Percentiles rank a stretch among this genome's conserved stretches.
These are phyloP conservation scores for Glomus cerebriforme DNA, from an alignment of 192 early-diverging fungal genomes.

Conservation along the genomic window DNA sequence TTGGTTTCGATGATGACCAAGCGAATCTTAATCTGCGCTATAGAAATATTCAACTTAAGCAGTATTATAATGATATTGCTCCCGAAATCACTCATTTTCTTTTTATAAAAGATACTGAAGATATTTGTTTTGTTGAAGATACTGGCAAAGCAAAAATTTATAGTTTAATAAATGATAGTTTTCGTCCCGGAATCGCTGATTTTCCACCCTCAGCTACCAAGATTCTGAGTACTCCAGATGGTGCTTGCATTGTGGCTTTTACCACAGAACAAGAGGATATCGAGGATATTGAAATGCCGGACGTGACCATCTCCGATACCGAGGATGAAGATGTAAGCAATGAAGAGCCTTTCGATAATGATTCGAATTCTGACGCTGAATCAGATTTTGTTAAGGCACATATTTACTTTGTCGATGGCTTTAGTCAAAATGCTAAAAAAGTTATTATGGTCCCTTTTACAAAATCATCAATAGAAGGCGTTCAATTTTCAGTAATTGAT, in stretches of 20 bases:
- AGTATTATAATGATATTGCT: constrained; percentile 24
- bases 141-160: constrained; percentile 21
- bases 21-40: constrained; percentile 14
- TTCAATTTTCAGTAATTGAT: constrained; percentile 26
- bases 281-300: neutral
- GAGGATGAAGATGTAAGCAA: neutral
- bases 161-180: constrained; percentile 22
- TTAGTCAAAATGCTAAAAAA: neutral
- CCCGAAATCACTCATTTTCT: constrained; percentile 28
- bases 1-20: constrained; percentile 26
- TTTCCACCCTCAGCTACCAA: constrained; percentile 3
- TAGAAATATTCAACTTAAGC: constrained; percentile 29
- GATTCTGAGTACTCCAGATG: constrained; percentile 23
- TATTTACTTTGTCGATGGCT: constrained; percentile 10
- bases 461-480: neutral
- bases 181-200: constrained; percentile 18
- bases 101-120: constrained; percentile 29
- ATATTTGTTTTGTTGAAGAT: constrained; percentile 24
- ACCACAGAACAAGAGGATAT: neutral
- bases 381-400: neutral
- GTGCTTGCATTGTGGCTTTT: constrained; percentile 33
- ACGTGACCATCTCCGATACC: neutral
- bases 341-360: neutral
- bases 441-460: constrained; percentile 10
- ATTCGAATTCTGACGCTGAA: neutral